Evolutionary conservation across 148 eudicot genomes (phyloP), one percentile per base, ranked within the genome.

Genomic region (Cornus kousa): DNA sequence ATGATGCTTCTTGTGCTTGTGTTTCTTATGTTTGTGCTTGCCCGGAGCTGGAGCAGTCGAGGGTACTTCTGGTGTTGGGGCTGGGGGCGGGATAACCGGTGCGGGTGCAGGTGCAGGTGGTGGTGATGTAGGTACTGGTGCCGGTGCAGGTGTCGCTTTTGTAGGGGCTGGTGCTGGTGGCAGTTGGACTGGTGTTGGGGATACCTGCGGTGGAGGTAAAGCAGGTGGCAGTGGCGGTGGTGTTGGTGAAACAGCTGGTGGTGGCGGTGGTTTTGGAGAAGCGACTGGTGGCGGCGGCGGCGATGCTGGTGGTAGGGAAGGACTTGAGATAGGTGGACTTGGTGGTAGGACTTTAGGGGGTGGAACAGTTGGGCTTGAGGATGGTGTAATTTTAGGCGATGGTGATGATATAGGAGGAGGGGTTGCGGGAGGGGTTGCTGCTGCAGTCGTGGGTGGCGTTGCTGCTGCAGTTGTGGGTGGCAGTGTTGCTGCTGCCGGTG

Each of bases 31-130:
- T 76, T 81, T 88, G 81, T 88, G 90, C 68, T 86, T 87, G 23
- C 82, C 72, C 2, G 92, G 94, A 70, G 91, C 87, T 39, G 97
- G 97, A 70, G 91, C 94, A 4, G 94, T 89, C 71, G 90, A 72
- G 0, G 86, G 88, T 10, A 80, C 79, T 48, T 35, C 79, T n/a
- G 85, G 81, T 8, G 81, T 31, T 23, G 86, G 78, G 40, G 85
- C 62, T 23, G 85, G 86, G 65, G 87, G 67, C 3, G 6, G 40
- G 19, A 32, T 43, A 11, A 75, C 66, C 37, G 84, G 85, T 9
- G 84, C 33, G 4, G 84, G 83, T 3, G 86, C 69, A 10, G 82
- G 79, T 55, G 85, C 24, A 4, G 86, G 46, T 3, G 84, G 68
- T 14, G 77, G 46, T 4, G 79, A 67, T 67, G 80, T 67, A 3